phyloP scores from a whole-genome alignment of 768 basidiomycete genomes.

The Tephrocybe sp. region DNA sequence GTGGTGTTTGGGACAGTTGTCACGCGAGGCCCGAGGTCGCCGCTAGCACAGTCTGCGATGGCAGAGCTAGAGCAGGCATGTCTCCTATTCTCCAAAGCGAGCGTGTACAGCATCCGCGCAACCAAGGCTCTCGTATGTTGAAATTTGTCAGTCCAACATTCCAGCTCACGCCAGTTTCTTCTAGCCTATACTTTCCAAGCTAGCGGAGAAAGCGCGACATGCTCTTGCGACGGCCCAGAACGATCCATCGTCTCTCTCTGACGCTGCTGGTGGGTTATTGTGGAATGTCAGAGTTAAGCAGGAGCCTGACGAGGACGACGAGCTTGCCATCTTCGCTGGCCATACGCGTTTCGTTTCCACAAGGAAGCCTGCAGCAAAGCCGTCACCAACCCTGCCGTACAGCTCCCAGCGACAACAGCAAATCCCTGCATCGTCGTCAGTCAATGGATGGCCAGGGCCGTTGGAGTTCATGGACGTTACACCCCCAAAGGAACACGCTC shows the following conservation, averaged over 20 bases:
- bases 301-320: constrained; percentile 61
- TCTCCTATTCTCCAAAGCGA: constrained; percentile 63
- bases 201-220: constrained; percentile 67
- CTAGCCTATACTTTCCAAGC: constrained; percentile 59
- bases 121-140: constrained; percentile 66
- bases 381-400: neutral
- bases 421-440: neutral
- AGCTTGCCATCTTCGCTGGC: constrained; percentile 69
- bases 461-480: constrained; percentile 2
- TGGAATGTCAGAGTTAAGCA: constrained; percentile 49
- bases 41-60: constrained; percentile 67
- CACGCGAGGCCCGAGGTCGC: constrained; percentile 68
- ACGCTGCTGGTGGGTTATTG: constrained; percentile 37
- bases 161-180: neutral
- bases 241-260: constrained; percentile 29
- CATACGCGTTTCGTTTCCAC: constrained; percentile 61
- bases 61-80: constrained; percentile 68
- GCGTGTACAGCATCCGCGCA: constrained; percentile 58
- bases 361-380: constrained; percentile 28
- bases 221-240: constrained; percentile 46
- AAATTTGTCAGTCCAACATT: neutral
- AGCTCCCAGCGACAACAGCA: neutral
- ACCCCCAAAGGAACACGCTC: constrained; percentile 4
- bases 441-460: constrained; percentile 5
- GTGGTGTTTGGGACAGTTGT: constrained; percentile 81